Evolutionary conservation across 2,329 filamentous ascomycete genomes (phyloP).

Genomic region (Paraphoma sp.): DNA sequence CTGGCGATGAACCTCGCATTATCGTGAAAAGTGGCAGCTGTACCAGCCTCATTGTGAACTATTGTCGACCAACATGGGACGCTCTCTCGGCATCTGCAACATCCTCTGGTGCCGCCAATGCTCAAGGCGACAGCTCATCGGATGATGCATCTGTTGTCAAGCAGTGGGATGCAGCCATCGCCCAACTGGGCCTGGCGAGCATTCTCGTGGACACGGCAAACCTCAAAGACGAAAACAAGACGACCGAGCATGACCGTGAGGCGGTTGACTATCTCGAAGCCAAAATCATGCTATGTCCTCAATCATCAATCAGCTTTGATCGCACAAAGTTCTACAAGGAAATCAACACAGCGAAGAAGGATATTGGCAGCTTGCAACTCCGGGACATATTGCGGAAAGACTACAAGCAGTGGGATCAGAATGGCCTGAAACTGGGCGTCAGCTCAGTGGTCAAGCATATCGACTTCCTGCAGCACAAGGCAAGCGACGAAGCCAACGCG

Average conservation of each 20-base stretch:
- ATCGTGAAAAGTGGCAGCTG: conserved; percentile 76
- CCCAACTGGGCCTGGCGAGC: conserved; percentile 71
- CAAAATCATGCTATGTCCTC: conserved; percentile 53
- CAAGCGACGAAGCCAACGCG: conserved; percentile 48
- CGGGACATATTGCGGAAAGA: conserved; percentile 79
- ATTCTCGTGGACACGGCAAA: conserved; percentile 77
- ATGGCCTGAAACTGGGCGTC: conserved; percentile 67
- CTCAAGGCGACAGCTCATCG: conserved; percentile 47
- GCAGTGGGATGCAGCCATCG: conserved; percentile 64
- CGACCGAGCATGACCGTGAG: conserved; percentile 65
- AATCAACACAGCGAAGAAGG: conserved; percentile 70
- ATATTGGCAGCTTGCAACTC: conserved; percentile 67
- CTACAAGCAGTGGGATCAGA: conserved; percentile 77
- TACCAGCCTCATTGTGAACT: conserved; percentile 70
- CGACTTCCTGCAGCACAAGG: conserved; percentile 64
- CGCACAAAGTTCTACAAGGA: conserved; percentile 64
- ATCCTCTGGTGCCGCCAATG: conserved; percentile 48
- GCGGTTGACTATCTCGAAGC: conserved; percentile 67
- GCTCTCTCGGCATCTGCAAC: conserved; percentile 50
- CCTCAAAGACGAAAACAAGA: conserved; percentile 66
- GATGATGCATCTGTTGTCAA: conserved; percentile 42
- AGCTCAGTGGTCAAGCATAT: conserved; percentile 70
- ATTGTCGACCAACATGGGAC: conserved; percentile 66
- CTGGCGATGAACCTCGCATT: conserved; percentile 62
- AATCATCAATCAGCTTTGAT: conserved; percentile 56